phyloP scores from a whole-genome alignment of 83 land plant genomes.

The Isoetes engelmannii region DNA sequence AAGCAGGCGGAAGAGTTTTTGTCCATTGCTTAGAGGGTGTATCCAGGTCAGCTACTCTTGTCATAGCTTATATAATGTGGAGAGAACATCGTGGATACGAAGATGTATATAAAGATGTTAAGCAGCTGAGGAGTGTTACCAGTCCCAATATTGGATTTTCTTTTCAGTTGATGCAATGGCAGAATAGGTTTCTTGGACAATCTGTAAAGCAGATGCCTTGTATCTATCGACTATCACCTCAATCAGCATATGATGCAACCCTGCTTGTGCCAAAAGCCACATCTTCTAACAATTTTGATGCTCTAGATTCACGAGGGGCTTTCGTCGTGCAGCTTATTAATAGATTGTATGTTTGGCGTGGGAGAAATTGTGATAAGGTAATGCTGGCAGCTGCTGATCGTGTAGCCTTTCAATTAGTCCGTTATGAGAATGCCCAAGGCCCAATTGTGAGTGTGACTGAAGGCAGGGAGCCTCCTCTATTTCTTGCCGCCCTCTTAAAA shows the following conservation, averaged over 20 bases:
- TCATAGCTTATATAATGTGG: conserved; percentile 50
- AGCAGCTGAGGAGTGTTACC: conserved; percentile 23
- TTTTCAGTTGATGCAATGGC: conserved; percentile 45
- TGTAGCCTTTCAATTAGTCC: conserved; percentile 38
- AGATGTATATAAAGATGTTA: conserved; percentile 31
- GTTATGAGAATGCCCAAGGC: conserved; percentile 42
- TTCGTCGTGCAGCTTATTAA: conserved; percentile 30
- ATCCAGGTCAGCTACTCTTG: conserved; percentile 37
- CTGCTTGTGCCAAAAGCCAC: conserved; percentile 35
- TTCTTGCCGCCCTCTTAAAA: conserved; percentile 20
- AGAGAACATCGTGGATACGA: conserved; percentile 27
- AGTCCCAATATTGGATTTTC: conserved; percentile 47
- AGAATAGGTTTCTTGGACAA: conserved; percentile 15
- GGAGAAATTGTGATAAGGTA: conserved; percentile 19
- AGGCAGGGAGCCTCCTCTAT: conserved; percentile 28
- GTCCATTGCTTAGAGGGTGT: conserved; percentile 51
- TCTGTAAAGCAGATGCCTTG: not conserved
- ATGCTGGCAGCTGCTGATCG: conserved; percentile 34
- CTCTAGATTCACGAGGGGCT: conserved; percentile 41
- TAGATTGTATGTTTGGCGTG: conserved; percentile 39
- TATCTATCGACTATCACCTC: conserved; percentile 38
- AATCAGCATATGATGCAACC: conserved; percentile 29
- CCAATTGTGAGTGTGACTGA: conserved; percentile 27
- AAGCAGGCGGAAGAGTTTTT: conserved; percentile 35
- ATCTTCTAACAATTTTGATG: conserved; percentile 9